Conservation (phyloP, 768 basidiomycete species). For the Xerocomellus amylosporus region DNA sequence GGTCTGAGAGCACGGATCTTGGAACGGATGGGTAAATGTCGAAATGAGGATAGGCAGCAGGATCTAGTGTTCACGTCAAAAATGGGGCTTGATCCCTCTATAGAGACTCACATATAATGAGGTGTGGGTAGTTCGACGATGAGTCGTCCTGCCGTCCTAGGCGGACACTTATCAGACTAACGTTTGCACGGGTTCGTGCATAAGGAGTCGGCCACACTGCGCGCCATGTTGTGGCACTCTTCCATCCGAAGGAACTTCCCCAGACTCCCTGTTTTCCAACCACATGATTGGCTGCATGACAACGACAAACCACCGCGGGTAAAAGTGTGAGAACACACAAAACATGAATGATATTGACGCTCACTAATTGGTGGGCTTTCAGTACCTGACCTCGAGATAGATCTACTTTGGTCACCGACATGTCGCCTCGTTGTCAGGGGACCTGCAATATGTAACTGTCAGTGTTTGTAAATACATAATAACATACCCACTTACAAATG, state of each 20-base stretch:
- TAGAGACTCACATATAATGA: slow-evolving; percentile 28
- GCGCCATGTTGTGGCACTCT: no score
- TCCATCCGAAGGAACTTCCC: no score
- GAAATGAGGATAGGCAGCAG: slow-evolving; percentile 39
- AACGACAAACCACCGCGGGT: no score
- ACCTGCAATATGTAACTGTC: slow-evolving; percentile 14
- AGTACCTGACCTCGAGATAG: not conserved
- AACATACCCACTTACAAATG: slow-evolving; percentile 25
- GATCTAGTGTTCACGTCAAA: slow-evolving; percentile 36
- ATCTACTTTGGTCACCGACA: not conserved
- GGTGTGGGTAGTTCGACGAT: slow-evolving; percentile 21
- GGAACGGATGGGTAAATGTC: slow-evolving; percentile 41
- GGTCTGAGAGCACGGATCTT: slow-evolving; percentile 56
- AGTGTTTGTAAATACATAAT: not conserved
- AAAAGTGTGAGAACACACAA: no score
- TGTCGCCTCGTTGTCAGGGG: not conserved
- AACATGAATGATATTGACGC: no score
- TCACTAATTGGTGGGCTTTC: not conserved
- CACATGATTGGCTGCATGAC: no score
- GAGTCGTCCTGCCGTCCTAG: slow-evolving; percentile 5
- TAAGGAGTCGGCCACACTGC: not conserved
- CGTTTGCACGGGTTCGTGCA: not conserved
- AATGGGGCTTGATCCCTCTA: not conserved
- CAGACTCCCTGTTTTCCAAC: no score
- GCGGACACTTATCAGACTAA: not conserved